phyloP scores from a whole-genome alignment of 2,329 filamentous ascomycete genomes.

The Sarocladium strictum region DNA sequence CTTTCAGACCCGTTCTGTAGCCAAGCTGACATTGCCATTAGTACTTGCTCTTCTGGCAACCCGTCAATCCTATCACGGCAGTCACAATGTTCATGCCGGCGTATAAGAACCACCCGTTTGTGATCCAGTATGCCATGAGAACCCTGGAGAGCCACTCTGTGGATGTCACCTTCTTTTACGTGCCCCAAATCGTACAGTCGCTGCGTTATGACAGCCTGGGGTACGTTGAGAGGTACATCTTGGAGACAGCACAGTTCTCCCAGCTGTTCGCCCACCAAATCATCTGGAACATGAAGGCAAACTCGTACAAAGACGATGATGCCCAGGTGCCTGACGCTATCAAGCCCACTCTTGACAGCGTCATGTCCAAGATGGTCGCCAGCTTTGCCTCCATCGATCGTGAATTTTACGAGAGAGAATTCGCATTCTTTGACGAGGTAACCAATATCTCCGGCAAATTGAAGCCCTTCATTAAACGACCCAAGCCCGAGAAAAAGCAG shows the following conservation, averaged over 20 bases:
- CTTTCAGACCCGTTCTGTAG: too few relatives aligned
- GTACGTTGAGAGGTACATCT: slow-evolving; percentile 92
- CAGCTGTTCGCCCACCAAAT: slow-evolving; percentile 98
- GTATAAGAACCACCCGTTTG: slow-evolving; percentile 85
- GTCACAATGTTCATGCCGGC: slow-evolving; percentile 89
- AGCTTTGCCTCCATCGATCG: slow-evolving; percentile 76
- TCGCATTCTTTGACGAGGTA: slow-evolving; percentile 96
- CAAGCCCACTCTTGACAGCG: slow-evolving; percentile 87
- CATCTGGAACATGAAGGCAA: slow-evolving; percentile 99
- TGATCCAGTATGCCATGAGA: slow-evolving; percentile 95
- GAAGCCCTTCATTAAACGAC: slow-evolving; percentile 83
- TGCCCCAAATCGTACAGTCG: slow-evolving; percentile 95
- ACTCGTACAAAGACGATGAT: slow-evolving; percentile 96
- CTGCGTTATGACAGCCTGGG: slow-evolving; percentile 88
- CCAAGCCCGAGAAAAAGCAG: slow-evolving; percentile 95
- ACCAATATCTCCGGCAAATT: slow-evolving; percentile 94
- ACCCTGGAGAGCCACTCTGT: slow-evolving; percentile 89
- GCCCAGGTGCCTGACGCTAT: slow-evolving; percentile 82
- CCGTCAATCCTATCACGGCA: slow-evolving; percentile 87
- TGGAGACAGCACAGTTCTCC: slow-evolving; percentile 96
- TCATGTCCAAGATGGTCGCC: slow-evolving; percentile 76
- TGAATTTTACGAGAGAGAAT: slow-evolving; percentile 89
- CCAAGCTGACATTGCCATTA: too few relatives aligned
- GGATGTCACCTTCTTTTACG: slow-evolving; percentile 98
- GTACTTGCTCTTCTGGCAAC: slow-evolving; percentile 89